A percentile compares a stretch with the other conserved stretches of the same genome.
These are phyloP conservation scores for Lentinula lateritia DNA, from an alignment of 768 basidiomycete genomes.

Conservation along the genomic window DNA sequence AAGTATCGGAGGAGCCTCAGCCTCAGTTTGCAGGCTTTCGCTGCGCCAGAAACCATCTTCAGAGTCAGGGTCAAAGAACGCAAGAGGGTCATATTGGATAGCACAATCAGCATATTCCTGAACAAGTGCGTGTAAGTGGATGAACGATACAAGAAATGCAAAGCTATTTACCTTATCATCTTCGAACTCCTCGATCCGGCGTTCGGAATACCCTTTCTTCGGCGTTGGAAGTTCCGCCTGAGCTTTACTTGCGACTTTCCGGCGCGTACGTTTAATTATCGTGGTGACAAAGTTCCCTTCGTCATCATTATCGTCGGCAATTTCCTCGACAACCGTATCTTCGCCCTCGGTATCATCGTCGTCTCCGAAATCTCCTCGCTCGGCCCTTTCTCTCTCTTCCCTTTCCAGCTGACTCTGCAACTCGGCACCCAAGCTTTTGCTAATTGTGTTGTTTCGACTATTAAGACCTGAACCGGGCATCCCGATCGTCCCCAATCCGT, in stretches of 20 bases:
- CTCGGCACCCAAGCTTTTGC: conserved; percentile 74
- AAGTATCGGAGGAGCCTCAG: conserved; percentile 23
- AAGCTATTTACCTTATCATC: not conserved
- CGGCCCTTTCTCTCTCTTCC: conserved; percentile 23
- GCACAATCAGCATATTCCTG: conserved; percentile 76
- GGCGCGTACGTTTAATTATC: not conserved
- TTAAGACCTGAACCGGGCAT: conserved; percentile 32
- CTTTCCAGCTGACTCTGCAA: conserved; percentile 37
- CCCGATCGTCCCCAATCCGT: conserved; percentile 17
- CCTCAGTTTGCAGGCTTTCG: conserved; percentile 56
- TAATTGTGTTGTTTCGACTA: conserved; percentile 53
- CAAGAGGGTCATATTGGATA: conserved; percentile 61
- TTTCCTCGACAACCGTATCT: conserved; percentile 85
- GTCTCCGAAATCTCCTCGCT: conserved; percentile 32
- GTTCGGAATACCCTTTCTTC: conserved; percentile 22
- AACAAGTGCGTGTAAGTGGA: conserved; percentile 35
- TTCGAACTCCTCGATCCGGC: not conserved
- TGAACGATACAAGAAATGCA: not conserved
- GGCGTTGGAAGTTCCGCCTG: conserved; percentile 49
- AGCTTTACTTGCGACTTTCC: conserved; percentile 51
- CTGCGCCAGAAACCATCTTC: conserved; percentile 16
- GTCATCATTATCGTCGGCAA: conserved; percentile 26
- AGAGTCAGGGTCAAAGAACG: conserved; percentile 29
- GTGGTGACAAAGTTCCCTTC: not conserved
- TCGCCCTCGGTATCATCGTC: conserved; percentile 59